Conservation (phyloP, 2,329 filamentous ascomycete species). For the Alternaria alternata region DNA sequence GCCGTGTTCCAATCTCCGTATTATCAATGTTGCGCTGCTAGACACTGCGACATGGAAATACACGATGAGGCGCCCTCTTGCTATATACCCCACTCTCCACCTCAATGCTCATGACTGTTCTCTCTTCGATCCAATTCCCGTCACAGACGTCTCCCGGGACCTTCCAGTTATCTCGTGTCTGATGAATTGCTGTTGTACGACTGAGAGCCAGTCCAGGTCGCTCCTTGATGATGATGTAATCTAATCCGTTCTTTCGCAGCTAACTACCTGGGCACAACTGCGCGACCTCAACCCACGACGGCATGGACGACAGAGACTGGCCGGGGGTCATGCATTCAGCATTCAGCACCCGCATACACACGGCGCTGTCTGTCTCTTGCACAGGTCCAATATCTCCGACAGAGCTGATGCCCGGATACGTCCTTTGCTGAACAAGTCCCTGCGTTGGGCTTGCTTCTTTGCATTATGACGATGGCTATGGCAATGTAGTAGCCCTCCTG, state of each 20-base stretch:
- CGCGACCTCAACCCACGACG: neutral
- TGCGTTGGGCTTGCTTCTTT: slow-evolving; percentile 7
- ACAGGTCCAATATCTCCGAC: neutral
- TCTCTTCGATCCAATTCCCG: neutral
- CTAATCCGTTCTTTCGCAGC: neutral
- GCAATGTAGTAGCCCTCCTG: neutral
- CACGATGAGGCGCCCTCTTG: neutral
- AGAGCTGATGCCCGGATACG: neutral
- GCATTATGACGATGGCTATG: neutral
- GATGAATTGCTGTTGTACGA: neutral
- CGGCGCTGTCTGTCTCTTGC: neutral
- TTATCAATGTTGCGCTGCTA: neutral
- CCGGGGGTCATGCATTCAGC: too few species aligned
- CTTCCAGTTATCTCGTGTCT: neutral
- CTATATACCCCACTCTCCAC: slow-evolving; percentile 4
- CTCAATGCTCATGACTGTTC: neutral
- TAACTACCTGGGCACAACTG: neutral
- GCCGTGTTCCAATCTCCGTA: neutral
- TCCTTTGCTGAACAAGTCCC: neutral
- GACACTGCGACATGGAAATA: neutral
- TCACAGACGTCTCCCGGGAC: neutral
- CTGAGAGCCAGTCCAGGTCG: neutral
- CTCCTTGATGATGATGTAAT: neutral
- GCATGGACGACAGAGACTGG: neutral
- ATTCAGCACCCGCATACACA: neutral